Percentiles rank a stretch among this genome's conserved stretches.
Evolutionary conservation across 306 rosid species (phyloP).

Genomic region (Glycine soja): DNA sequence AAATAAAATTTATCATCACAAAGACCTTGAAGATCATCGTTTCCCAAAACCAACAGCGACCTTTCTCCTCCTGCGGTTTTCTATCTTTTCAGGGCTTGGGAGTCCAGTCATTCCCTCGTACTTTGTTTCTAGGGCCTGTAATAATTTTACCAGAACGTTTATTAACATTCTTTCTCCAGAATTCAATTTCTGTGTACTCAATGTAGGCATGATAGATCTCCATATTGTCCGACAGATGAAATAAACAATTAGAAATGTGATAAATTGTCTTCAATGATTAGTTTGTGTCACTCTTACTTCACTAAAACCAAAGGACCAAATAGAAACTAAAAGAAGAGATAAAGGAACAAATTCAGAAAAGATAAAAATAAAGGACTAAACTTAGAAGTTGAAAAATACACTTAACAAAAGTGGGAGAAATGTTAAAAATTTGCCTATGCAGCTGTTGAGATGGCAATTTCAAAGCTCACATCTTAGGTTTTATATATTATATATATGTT

Average conservation of each 20-base stretch:
- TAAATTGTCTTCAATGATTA: background rate
- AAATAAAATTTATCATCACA: constrained; percentile 20
- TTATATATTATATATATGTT: too few species aligned
- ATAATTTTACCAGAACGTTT: constrained; percentile 37
- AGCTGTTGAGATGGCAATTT: background rate
- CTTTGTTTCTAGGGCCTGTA: constrained; percentile 81
- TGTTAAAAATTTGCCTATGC: background rate
- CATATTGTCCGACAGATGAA: background rate
- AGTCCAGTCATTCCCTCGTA: constrained; percentile 71
- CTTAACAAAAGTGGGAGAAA: background rate
- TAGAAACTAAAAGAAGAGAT: background rate
- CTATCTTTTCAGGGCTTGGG: constrained; percentile 84
- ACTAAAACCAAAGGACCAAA: background rate
- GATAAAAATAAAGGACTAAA: too few species aligned
- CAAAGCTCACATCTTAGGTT: background rate
- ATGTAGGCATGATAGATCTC: constrained; percentile 1
- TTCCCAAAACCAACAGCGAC: constrained; percentile 82
- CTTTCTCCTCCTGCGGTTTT: constrained; percentile 58
- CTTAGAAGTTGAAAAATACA: background rate
- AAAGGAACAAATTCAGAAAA: background rate
- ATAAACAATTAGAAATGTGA: background rate
- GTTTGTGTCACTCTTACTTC: background rate
- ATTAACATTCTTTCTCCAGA: constrained; percentile 16
- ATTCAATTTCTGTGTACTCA: background rate
- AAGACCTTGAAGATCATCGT: constrained; percentile 51